Evolutionary conservation across 108 stramenopile genomes (phyloP), one percentile per base, ranked within the genome.

Genomic region (Phaeodactylum tricornutum): DNA sequence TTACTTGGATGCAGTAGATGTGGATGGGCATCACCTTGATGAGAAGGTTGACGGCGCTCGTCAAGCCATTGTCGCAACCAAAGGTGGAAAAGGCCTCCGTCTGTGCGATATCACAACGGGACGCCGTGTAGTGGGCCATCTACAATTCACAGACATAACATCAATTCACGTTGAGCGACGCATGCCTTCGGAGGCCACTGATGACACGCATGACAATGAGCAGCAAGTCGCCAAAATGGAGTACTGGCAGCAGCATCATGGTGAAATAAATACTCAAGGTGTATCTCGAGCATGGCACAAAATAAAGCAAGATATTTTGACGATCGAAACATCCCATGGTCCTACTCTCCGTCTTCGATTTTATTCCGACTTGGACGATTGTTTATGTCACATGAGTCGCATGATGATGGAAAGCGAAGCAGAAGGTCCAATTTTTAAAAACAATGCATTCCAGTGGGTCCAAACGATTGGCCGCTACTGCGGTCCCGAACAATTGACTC

Each of bases 41-140:
- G 7, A 6, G 15, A 16, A 15, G 8, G 17, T 8, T 25, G 51
- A 12, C 9, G 17, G 36, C 36, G 15, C 7, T 6, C 51, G 23
- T 0, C 19, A 57, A 29, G 63, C 61, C 16, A 39, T 72, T 6
- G 41, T 40, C 36, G 61, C 59, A 5, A 71, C 57, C 4, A 79
- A 77, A 44, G 89, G 89, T 17, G 80, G 82, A n/a, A 91, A 82
- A 47, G 80, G 82, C 11, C 54, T 87, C 14, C 47, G 76, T 25
- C 70, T 91, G 4, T 46, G 53, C 19, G 89, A 87, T 53, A 72
- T 82, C 44, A 78, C 82, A 11, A 50, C 34, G 24, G 82, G 82
- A 17, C 48, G 89, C 36, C 81, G 71, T 40, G 60, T 84, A 35
- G 66, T 91, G 14, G 75, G 80, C 11, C 74, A 78, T 39, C 58